Percentiles rank a stretch among this genome's conserved stretches.
These are phyloP conservation scores for Petunia axillaris DNA, from an alignment of 257 asterid genomes.

Conservation along the genomic window DNA sequence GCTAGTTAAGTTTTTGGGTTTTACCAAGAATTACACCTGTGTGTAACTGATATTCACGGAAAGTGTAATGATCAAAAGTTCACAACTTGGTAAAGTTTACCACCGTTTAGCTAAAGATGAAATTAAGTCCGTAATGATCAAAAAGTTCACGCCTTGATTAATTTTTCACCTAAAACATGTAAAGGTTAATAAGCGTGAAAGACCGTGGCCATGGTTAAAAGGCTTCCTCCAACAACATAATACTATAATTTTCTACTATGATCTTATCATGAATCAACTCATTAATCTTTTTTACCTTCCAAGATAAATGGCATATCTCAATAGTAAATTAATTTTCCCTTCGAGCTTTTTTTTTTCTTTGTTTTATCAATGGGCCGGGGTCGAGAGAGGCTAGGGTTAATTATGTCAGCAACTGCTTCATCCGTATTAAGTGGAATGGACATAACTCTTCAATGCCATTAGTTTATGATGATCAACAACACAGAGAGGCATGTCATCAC, in stretches of 20 bases:
- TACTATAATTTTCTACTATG: no score
- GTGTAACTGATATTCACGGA: no score
- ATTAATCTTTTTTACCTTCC: not conserved
- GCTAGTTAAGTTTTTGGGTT: not conserved
- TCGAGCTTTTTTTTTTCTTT: not conserved
- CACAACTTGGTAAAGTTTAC: not conserved
- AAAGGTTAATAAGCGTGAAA: not conserved
- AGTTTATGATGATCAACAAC: not conserved
- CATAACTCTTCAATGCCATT: not conserved
- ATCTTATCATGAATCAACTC: no score
- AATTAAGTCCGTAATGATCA: constrained; percentile 13
- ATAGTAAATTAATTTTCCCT: not conserved
- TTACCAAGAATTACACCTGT: no score
- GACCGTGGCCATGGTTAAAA: not conserved
- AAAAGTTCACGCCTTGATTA: not conserved
- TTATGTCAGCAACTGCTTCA: not conserved
- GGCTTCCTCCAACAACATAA: not conserved
- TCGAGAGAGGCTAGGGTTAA: not conserved
- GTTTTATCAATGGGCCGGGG: not conserved
- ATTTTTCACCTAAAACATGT: constrained; percentile 21
- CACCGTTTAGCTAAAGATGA: constrained; percentile 20
- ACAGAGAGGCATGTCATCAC: not conserved
- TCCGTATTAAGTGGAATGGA: not conserved
- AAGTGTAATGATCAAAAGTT: no score
- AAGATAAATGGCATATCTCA: not conserved